phyloP scores from a whole-genome alignment of 768 basidiomycete species.

The Xerocomellus amylosporus region DNA sequence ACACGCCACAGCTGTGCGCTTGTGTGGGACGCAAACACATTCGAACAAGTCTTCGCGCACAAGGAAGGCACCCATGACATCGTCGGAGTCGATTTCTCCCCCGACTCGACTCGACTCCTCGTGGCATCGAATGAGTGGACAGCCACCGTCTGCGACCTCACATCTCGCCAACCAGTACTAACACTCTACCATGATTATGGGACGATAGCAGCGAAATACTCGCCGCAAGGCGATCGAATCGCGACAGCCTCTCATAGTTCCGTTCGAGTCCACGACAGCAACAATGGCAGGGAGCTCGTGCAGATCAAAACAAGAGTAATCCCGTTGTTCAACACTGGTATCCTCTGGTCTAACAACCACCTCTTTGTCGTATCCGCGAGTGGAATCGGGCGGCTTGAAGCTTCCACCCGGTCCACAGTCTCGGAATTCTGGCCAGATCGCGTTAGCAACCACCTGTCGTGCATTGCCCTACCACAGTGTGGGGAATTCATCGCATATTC shows the following conservation, averaged over 20 bases:
- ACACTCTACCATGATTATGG: not conserved
- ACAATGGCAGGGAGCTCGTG: not conserved
- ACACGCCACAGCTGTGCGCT: not conserved
- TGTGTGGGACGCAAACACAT: not conserved
- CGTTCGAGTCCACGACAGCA: not conserved
- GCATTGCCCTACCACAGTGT: not conserved
- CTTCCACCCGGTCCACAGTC: not conserved
- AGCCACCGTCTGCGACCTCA: not conserved
- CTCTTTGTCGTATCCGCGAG: not conserved
- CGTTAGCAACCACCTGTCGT: too few relatives aligned
- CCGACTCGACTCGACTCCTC: not conserved
- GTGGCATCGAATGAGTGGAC: rapidly evolving
- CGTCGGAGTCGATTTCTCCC: conserved; percentile 5
- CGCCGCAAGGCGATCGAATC: not conserved
- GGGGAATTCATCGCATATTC: too few relatives aligned
- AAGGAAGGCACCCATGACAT: not conserved
- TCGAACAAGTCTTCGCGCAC: not conserved
- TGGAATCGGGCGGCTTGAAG: not conserved
- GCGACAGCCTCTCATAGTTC: not conserved
- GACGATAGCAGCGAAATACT: not conserved
- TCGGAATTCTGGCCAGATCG: too few relatives aligned
- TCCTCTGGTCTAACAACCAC: not conserved
- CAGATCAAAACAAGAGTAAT: not conserved
- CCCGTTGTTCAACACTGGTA: not conserved
- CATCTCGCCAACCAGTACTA: not conserved